phyloP scores from a whole-genome alignment of 169 alveolate species.

The Cyclospora cayetanensis region DNA sequence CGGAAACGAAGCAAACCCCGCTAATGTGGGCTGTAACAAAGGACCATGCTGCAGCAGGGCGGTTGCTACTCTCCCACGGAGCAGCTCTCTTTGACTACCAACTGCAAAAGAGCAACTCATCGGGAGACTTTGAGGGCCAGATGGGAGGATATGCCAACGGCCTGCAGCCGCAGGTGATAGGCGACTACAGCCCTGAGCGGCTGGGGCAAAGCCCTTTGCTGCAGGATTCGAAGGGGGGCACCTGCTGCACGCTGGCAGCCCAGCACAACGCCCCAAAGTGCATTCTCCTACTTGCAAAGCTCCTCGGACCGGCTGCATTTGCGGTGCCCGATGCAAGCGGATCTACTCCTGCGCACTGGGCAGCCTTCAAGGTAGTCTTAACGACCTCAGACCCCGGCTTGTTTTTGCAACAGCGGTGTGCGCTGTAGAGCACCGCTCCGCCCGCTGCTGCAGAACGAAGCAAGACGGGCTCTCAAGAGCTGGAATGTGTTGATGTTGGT shows the following conservation, averaged over 20 bases:
- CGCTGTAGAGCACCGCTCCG: too few species aligned
- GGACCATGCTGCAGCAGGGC: slow-evolving; percentile 15
- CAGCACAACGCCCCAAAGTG: slow-evolving; percentile 28
- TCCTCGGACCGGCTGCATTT: background rate
- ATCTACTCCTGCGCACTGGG: slow-evolving; percentile 52
- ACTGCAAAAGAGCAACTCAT: background rate
- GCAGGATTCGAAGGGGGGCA: slow-evolving; percentile 40
- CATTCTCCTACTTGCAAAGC: background rate
- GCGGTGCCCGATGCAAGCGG: slow-evolving; percentile 28
- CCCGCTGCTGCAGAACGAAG: background rate
- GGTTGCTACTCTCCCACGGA: background rate
- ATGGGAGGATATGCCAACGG: background rate
- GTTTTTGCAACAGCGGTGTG: too few species aligned
- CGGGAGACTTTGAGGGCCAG: background rate
- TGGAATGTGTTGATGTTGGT: background rate
- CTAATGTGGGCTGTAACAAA: slow-evolving; percentile 26
- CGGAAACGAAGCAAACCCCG: slow-evolving; percentile 17
- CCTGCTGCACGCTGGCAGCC: slow-evolving; percentile 36
- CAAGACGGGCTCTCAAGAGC: background rate
- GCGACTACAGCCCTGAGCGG: background rate
- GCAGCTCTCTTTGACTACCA: background rate
- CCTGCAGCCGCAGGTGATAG: background rate
- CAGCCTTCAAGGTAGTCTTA: slow-evolving; percentile 58
- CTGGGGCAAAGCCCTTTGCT: background rate
- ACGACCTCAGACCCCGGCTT: too few species aligned